A percentile compares a stretch with the other conserved stretches of the same genome.
Evolutionary conservation across 129 eudicot genomes (phyloP).

Genomic region (Chrysanthemum makinoi): DNA sequence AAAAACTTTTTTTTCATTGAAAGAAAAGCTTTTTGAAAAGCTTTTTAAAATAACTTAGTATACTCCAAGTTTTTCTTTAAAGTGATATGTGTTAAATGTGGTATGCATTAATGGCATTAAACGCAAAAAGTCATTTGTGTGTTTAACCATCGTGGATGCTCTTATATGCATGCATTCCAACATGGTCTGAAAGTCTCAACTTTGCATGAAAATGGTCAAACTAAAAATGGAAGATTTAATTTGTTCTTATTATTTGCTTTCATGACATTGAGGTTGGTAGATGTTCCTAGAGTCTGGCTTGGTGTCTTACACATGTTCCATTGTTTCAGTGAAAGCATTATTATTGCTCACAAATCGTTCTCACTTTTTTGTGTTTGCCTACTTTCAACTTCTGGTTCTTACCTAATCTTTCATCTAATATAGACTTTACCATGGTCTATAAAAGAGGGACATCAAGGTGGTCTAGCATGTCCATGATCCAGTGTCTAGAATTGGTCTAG

Average conservation of each 20-base stretch:
- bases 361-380: conserved; percentile 8
- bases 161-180: no score
- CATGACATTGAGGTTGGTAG: conserved; percentile 21
- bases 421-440: no score
- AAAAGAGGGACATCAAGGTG: background rate
- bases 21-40: no score
- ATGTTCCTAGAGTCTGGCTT: conserved; percentile 26
- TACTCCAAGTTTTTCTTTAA: no score
- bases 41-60: no score
- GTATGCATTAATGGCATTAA: no score
- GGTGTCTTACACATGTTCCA: conserved; percentile 19
- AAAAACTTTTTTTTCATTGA: no score
- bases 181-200: background rate
- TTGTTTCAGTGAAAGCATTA: conserved; percentile 21
- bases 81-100: no score
- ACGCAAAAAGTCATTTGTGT: no score
- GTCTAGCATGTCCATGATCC: background rate
- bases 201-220: background rate
- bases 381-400: background rate
- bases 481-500: no score
- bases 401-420: background rate
- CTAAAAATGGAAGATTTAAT: background rate
- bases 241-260: background rate
- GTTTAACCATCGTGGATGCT: no score
- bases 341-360: conserved; percentile 16